These are phyloP conservation scores for Naganishia onofrii DNA, from an alignment of 768 basidiomycete genomes.

Conservation along the genomic window DNA sequence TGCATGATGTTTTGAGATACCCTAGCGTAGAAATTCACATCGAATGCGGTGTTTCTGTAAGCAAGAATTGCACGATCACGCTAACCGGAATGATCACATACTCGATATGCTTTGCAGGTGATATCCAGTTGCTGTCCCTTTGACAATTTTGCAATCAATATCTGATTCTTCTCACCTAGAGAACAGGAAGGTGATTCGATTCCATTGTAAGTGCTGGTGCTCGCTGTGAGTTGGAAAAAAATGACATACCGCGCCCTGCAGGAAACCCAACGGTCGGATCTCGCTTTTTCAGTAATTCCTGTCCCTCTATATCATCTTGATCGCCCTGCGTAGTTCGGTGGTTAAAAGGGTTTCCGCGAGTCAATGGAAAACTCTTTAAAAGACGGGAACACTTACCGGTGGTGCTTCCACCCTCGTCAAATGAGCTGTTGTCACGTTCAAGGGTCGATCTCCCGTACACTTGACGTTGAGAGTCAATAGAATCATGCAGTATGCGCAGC, in stretches of 20 bases:
- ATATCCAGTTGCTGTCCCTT: slow-evolving; percentile 88
- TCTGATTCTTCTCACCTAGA: slow-evolving; percentile 57
- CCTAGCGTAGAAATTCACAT: slow-evolving; percentile 57
- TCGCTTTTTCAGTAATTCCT: slow-evolving; percentile 69
- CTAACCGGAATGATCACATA: slow-evolving; percentile 52
- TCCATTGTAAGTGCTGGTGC: not conserved
- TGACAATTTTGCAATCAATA: slow-evolving; percentile 84
- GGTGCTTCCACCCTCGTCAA: slow-evolving; percentile 53
- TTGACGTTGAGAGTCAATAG: slow-evolving; percentile 71
- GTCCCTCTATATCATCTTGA: slow-evolving; percentile 55
- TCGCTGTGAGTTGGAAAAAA: not conserved
- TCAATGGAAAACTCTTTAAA: not conserved
- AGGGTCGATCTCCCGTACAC: slow-evolving; percentile 67
- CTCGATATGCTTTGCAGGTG: slow-evolving; percentile 88
- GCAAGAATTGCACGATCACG: slow-evolving; percentile 21
- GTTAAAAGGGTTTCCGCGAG: not conserved
- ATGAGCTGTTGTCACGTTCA: slow-evolving; percentile 83
- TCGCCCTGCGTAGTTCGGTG: slow-evolving; percentile 16
- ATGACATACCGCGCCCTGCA: slow-evolving; percentile 70
- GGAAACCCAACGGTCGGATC: slow-evolving; percentile 74
- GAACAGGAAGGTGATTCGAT: not conserved
- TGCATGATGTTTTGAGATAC: slow-evolving; percentile 95
- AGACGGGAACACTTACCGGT: slow-evolving; percentile 2
- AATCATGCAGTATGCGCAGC: slow-evolving; percentile 83
- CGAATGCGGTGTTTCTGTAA: not conserved